These are phyloP conservation scores for Grosmannia huntii DNA, from an alignment of 2,329 filamentous ascomycete species.

Conservation along the genomic window DNA sequence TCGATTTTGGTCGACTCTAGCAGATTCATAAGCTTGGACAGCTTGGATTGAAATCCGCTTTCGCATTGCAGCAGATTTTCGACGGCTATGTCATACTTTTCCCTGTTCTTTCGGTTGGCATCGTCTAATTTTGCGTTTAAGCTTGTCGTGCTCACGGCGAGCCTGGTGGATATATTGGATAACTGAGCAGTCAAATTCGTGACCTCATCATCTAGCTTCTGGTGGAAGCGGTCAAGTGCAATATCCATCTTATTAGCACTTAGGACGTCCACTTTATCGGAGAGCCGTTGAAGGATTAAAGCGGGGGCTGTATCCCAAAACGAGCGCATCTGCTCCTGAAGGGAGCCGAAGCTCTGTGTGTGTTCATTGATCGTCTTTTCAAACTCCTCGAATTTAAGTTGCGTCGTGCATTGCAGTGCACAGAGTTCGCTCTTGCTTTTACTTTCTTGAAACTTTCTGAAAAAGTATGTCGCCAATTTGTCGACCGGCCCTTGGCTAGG, in stretches of 20 bases:
- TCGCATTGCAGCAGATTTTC: conserved; percentile 6
- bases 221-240: conserved; percentile 6
- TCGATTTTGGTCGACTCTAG: conserved; percentile 7
- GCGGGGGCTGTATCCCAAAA: conserved; percentile 9
- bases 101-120: background rate
- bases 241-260: conserved; percentile 6
- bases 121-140: conserved; percentile 4
- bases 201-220: conserved; percentile 11
- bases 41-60: conserved; percentile 1
- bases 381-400: conserved; percentile 9
- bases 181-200: conserved; percentile 8
- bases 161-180: conserved; percentile 7
- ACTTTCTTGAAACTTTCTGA: conserved; percentile 9
- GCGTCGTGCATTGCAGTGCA: conserved; percentile 3
- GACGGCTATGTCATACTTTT: background rate
- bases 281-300: conserved; percentile 9
- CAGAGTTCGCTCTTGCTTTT: conserved; percentile 6
- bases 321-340: conserved; percentile 7
- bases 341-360: background rate
- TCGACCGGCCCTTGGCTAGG: conserved; percentile 4
- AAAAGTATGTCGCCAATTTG: conserved; percentile 8
- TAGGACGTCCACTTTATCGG: conserved; percentile 6
- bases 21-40: conserved; percentile 1
- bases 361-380: conserved; percentile 9
- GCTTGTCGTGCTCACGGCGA: conserved; percentile 4